A percentile compares a stretch with the other conserved stretches of the same genome.
These are phyloP conservation scores for Leonotis leonurus DNA, from an alignment of 257 asterid genomes.

Conservation along the genomic window DNA sequence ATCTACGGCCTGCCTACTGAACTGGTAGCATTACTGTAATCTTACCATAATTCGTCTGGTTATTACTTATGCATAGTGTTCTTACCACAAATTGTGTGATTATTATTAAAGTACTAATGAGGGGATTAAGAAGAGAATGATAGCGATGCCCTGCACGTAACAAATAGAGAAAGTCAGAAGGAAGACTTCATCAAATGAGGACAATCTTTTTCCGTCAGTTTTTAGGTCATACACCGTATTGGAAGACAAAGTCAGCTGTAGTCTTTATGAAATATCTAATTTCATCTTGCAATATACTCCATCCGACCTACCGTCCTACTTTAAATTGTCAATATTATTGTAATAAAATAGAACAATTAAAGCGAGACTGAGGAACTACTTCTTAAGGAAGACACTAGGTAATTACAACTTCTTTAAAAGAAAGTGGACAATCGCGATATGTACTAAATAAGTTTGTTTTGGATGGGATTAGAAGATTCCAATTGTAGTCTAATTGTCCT, in stretches of 20 bases:
- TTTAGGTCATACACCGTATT: constrained; percentile 16
- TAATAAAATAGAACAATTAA: too few species aligned
- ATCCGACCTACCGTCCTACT: too few species aligned
- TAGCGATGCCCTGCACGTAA: constrained; percentile 20
- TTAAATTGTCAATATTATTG: too few species aligned
- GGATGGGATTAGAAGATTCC: constrained; percentile 1
- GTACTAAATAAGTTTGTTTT: not conserved
- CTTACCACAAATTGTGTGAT: not conserved
- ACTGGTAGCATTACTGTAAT: constrained; percentile 6
- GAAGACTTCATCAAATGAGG: constrained; percentile 26
- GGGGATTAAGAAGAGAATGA: constrained; percentile 10
- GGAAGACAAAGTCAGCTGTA: constrained; percentile 23
- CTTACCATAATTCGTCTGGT: not conserved
- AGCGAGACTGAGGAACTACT: too few species aligned
- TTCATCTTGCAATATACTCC: not conserved
- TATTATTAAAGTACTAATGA: not conserved
- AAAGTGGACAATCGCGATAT: not conserved
- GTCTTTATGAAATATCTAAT: constrained; percentile 18
- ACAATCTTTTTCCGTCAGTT: not conserved
- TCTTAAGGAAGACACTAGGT: not conserved
- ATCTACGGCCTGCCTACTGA: constrained; percentile 10
- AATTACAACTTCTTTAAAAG: not conserved
- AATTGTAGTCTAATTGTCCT: constrained; percentile 9
- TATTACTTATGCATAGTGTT: too few species aligned
- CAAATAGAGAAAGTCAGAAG: constrained; percentile 32